Evolutionary conservation across 345 rosid genomes (phyloP).

Genomic region (Gossypium mustelinum): DNA sequence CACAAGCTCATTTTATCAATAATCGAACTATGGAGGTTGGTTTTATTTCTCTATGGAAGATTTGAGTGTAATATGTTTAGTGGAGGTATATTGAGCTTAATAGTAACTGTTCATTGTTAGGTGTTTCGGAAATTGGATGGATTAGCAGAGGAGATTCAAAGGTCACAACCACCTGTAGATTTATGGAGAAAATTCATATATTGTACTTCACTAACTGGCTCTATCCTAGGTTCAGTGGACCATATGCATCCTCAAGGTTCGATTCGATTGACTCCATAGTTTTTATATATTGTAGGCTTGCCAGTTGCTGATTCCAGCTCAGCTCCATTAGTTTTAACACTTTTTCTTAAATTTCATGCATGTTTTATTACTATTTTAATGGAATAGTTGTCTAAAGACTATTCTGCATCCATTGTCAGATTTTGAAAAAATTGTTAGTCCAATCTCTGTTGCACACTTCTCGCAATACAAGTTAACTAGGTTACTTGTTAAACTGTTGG

Average conservation of each 20-base stretch:
- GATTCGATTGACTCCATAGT: constrained; percentile 24
- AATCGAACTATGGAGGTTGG: constrained; percentile 94
- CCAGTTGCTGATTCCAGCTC: not conserved
- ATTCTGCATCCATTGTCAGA: constrained; percentile 36
- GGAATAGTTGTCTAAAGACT: not conserved
- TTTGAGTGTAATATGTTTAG: not conserved
- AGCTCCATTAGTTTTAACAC: not conserved
- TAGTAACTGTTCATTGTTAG: constrained; percentile 29
- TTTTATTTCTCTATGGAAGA: constrained; percentile 6
- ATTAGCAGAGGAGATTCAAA: constrained; percentile 78
- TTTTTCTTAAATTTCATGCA: not conserved
- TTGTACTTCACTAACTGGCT: constrained; percentile 84
- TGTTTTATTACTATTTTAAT: not conserved
- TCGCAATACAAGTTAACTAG: constrained; percentile 74
- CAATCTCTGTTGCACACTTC: constrained; percentile 86
- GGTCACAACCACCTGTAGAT: constrained; percentile 78
- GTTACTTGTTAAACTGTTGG: constrained; percentile 63
- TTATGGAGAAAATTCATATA: constrained; percentile 91
- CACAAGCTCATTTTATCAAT: constrained; percentile 97
- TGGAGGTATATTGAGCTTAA: constrained; percentile 6
- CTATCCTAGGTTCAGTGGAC: constrained; percentile 82
- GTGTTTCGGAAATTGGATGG: constrained; percentile 77
- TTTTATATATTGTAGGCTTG: not conserved
- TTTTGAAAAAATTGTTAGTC: constrained; percentile 77
- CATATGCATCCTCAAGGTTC: constrained; percentile 96